Evolutionary conservation across 495 filamentous ascomycete genomes (phyloP), one percentile per base, ranked within the genome.

Genomic region (Xylaria flabelliformis): DNA sequence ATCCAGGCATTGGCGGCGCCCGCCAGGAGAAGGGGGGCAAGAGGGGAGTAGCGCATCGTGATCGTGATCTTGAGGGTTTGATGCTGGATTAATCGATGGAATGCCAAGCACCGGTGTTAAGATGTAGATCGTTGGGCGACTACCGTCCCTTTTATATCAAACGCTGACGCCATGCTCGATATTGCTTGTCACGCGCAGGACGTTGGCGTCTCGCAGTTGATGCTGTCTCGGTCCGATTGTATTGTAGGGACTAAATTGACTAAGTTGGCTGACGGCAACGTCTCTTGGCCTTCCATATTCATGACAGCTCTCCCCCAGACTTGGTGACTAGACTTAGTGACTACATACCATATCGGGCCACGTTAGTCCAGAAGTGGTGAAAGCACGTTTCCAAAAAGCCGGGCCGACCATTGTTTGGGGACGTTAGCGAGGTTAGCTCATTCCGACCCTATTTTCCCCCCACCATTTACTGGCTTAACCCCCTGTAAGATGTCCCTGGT

Each of bases 1-100:
- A 77, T 64, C 75, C 75, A 77, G 32, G 73, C 75, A 24, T 59
- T 19, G 68, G 64, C 75, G 39, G 58, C 41, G 58, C 71, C 64
- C 42, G 73, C 75, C 41, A 74, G 71, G 34, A 77, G 61, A 36
- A 51, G 48, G 32, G 73, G 64, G 36, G 75, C 67, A 44, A 77
- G 53, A 19, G 71, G 15, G 6, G 70, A 75, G 65, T 36, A 69
- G 62, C 75, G 56, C 75, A 77, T 77, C 58, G 62, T 72, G 72
- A 71, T 65, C 26, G 1, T n/a, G n/a, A n/a, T 29, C 39, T 13
- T 42, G 63, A 64, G 63, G 44, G 42, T 13, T 29, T 5, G 63
- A 65, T 65, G 63, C 63, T 65, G 12, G 1, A 21, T 32, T 9
- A 32, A 46, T 32, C 26, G 0, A 21, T 2, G 8, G 13, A 32